phyloP scores from a whole-genome alignment of 352 stramenopile species.

The Phytophthora cactorum region DNA sequence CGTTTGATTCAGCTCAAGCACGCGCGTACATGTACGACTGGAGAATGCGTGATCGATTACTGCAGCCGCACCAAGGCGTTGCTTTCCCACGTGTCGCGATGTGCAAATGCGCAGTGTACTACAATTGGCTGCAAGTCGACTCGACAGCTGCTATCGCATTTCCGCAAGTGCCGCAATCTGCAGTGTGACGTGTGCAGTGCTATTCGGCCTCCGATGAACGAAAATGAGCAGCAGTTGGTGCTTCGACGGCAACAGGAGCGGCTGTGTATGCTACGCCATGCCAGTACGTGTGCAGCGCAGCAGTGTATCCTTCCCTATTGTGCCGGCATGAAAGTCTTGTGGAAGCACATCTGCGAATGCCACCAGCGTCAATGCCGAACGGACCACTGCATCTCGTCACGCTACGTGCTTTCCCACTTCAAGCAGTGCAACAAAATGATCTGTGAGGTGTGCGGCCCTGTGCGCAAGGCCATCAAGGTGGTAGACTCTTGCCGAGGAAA shows the following conservation, averaged over 20 bases:
- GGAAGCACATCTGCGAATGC: constrained; percentile 92
- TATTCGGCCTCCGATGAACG: constrained; percentile 89
- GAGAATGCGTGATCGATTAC: constrained; percentile 82
- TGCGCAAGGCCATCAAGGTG: constrained; percentile 89
- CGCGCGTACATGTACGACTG: constrained; percentile 77
- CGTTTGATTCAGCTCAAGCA: constrained; percentile 90
- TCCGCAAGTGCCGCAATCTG: constrained; percentile 88
- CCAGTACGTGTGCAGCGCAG: constrained; percentile 72
- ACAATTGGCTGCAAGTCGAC: constrained; percentile 90
- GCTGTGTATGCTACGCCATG: constrained; percentile 88
- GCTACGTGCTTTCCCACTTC: constrained; percentile 90
- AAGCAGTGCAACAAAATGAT: constrained; percentile 93
- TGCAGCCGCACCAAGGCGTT: constrained; percentile 84
- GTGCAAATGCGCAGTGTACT: constrained; percentile 85
- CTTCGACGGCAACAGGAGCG: constrained; percentile 86
- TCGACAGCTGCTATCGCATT: constrained; percentile 85
- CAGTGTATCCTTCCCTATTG: constrained; percentile 87
- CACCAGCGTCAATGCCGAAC: constrained; percentile 88
- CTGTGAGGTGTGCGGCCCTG: constrained; percentile 89
- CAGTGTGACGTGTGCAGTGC: constrained; percentile 89
- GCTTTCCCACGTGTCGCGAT: constrained; percentile 82
- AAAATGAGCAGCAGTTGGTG: constrained; percentile 86
- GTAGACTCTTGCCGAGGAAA: constrained; percentile 86
- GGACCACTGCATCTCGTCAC: constrained; percentile 88
- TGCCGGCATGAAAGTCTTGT: constrained; percentile 88